Evolutionary conservation across 2,329 filamentous ascomycete species (phyloP), one percentile per base, ranked within the genome.

Genomic region (Karstenula rhodostoma): DNA sequence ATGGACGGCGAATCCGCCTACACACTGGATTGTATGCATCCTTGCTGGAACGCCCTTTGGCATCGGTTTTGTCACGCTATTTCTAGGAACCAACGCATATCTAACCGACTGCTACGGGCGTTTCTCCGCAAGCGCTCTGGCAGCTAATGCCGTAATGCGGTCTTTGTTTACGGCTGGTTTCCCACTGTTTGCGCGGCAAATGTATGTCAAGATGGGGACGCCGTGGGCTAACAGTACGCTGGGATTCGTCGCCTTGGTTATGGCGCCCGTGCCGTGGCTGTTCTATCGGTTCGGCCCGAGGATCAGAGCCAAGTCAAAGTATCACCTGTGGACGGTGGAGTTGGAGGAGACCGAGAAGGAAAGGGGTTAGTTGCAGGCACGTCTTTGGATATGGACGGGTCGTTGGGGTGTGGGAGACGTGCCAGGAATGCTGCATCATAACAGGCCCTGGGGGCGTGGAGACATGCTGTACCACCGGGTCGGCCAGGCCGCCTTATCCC

Each of bases 1-100:
- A 7, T 89, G 87, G 86, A 85, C 85, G 0, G 90, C 88, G 0
- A 92, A 90, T 75, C 74, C 83, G 19, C 61, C 78, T 17, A 78
- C 83, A 2, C 84, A 85, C 57, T 87, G 83, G 83, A 81, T 86
- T n/a, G 81, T 80, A 1, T 83, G 84, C 3, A 59, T 62, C 27
- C 22, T 47, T 27, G 56, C 60, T n/a, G 60, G 60, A 7, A 23
- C 59, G 4, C 60, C 60, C 25, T 62, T 62, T 44, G 52, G 60
- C 8, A 57, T 60, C 10, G 53, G 57, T 15, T 57, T 62, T 23
- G 60, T 62, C 23, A 46, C 50, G 5, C 33, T 62, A 12, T 62
- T 62, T 17, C 25, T 59, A n/a, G 56, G 52, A 12, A 57, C 53
- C 3, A 58, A 55, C 22, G 51, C 49, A 4, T 61, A 61, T 25